Base-by-base conservation (phyloP, 2,329 filamentous ascomycete species). In the Coccinonectria pachysandricola region DNA sequence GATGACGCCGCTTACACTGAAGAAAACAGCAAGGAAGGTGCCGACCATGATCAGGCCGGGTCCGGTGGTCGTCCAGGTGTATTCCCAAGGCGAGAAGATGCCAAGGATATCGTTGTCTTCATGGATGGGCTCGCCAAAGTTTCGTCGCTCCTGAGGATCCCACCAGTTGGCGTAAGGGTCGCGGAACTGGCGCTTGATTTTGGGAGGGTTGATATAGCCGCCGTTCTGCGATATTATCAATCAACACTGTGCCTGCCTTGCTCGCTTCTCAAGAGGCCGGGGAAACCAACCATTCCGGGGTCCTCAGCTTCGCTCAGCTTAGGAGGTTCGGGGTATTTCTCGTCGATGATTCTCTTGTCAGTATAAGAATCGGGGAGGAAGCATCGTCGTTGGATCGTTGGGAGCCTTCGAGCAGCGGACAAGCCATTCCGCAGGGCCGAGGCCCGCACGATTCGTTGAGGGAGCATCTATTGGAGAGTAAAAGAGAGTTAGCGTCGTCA, bases 61-160 rank as follows among this genome's bases (percentile, higher is more conserved):
- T 37, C 72, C 71, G 10, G 87, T 64, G 25, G 71, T 79, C 22
- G 68, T 64, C 68, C 91, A 88, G 30, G 77, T 91, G 64, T 98
- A 96, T 48, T 87, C 79, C 55, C 91, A 77, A 3, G 85, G 75
- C 26, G 83, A 80, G 60, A 98, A 88, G 39, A 94, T 79, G 45
- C 86, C 87, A 31, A 96, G 68, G 31, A 86, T 70, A 55, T 98
- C 92, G 58, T 95, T 81, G 57, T 98, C 91, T 60, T 98, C 92
- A 58, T 98, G 88, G 27, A 93, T 75, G 8, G 88, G 84, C 60
- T 98, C 92, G 58, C 87, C 87, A 54, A 83, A 96, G 69, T 98
- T 96, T 49, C 91, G 76, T 54, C 87, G 79, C 59, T 96, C 91
- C 63, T 98, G 91, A 58, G 86, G 81, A 61, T 98, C 88, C 84